Base-by-base conservation (phyloP, 2,329 filamentous ascomycete genomes). In the Teratosphaeria nubilosa region DNA sequence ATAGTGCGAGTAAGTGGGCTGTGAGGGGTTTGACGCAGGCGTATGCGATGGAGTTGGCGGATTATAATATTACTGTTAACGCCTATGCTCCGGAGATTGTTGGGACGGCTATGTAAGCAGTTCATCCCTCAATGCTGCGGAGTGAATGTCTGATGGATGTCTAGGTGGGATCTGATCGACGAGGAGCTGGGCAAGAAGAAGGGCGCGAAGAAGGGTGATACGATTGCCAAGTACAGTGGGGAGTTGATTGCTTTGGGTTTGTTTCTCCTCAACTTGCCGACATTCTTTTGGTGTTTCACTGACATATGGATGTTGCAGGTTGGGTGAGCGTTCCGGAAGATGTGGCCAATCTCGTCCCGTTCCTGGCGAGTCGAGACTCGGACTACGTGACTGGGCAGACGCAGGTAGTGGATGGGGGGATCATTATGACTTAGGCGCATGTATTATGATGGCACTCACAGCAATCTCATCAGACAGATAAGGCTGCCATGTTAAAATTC, bases 141-240 rank as follows among this genome's bases (percentile, higher is more conserved):
- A 22, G 6, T 24, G 13, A 14, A 41, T 16, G 1, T 5, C 34
- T 20, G n/a, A n/a, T 48, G 9, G 6, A 87, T 84, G 0, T 74
- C 76, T 0, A 87, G 87, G 84, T 88, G 85, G 85, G 84, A 87
- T 52, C 66, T 82, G 1, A 86, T 88, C 56, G 86, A 87, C 60
- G 79, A 82, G 61, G 79, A 80, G 58, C 61, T 86, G 32, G 82
- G 78, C 0, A 76, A 80, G 67, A 76, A 76, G 58, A 75, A 71
- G 1, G 83, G 80, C 0, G 72, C 74, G 0, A 71, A 76, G 64
- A 80, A 72, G 55, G 72, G 72, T 9, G 71, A 71, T 20, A 72
- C 68, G 14, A 80, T 85, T 57, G 78, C 79, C 67, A 81, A 82
- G 65, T 81, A 80, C 60, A 77, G 73, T 0, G 64, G 75, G 0